Evolutionary conservation across 164 flowering plant species (phyloP).

Genomic region (Platanus orientalis): DNA sequence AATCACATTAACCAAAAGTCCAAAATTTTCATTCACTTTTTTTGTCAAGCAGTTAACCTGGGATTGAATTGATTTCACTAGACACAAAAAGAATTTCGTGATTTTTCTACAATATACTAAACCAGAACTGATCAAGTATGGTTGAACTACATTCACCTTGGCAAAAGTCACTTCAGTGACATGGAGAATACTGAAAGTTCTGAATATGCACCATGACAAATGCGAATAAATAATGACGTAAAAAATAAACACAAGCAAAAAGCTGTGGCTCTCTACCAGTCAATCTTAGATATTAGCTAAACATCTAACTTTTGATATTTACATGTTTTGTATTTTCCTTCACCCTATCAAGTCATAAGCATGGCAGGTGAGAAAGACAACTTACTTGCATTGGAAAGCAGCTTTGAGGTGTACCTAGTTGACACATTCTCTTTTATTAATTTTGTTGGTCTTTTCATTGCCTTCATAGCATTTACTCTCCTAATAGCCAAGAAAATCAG

Average conservation of each 20-base stretch:
- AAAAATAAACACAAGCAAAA: background rate
- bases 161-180: background rate
- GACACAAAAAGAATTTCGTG: background rate
- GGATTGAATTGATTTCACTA: background rate
- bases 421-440: conserved; percentile 50
- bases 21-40: background rate
- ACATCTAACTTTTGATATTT: background rate
- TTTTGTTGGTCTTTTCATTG: conserved; percentile 32
- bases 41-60: background rate
- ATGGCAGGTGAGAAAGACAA: background rate
- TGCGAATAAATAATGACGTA: background rate
- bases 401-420: conserved; percentile 64
- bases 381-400: conserved; percentile 87
- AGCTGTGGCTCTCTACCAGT: background rate
- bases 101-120: background rate
- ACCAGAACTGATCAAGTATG: background rate
- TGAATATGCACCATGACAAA: background rate
- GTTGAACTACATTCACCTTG: background rate
- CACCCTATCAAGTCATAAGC: background rate
- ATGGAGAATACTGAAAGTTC: background rate
- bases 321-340: background rate
- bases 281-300: background rate
- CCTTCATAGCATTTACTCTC: conserved; percentile 28
- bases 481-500: conserved; percentile 33
- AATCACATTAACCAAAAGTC: background rate